Base-by-base conservation (phyloP, 805 yeast genomes). In the Hanseniaspora valbyensis region DNA sequence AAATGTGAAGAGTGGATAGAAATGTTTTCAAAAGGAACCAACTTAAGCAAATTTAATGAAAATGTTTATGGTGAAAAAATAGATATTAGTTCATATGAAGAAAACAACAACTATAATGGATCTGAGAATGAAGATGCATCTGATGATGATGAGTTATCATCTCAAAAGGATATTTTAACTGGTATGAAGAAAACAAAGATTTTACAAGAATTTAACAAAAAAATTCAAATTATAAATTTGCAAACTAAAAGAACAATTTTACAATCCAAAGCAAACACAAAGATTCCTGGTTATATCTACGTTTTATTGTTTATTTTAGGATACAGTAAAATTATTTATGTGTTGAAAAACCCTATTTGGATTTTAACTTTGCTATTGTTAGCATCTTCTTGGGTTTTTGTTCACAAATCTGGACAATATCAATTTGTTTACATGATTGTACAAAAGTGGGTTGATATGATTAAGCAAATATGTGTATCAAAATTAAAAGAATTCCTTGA, bases 311-410 rank as follows among this genome's bases (percentile, higher is more conserved):
- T 83, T 2, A 78, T 84, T 2, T 69, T 92, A 21, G 98, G 98
- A 9, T 92, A 96, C 96, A 89, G 89, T 64, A 96, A 92, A 70
- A 81, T 92, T 57, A 76, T 88, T 83, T 82, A 92, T 9, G 77
- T 92, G 16, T 61, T 92, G 40, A 75, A 94, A 55, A 89, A 85
- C 61, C 96, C 98, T 48, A 59, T 90, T n/a, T 75, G 83, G 57
- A 78, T 89, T 56, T 71, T 83, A 5, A 62, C 88, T 44, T 61
- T 89, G 40, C 45, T 87, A 10, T 41, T 73, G 1, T 75, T 75
- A 1, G 85, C 83, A 0, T 82, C 77, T 1, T 61, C 74, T 1
- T 51, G 53, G 53, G 86, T 82, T 61, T 74, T 83, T 45, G 73
- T 87, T 53, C 81, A 84, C 61, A 74, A 73, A 52, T 70, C 83